A percentile compares a stretch with the other conserved stretches of the same genome.
Conservation (phyloP, 2,329 filamentous ascomycete genomes). For the Emergomyces africanus region DNA sequence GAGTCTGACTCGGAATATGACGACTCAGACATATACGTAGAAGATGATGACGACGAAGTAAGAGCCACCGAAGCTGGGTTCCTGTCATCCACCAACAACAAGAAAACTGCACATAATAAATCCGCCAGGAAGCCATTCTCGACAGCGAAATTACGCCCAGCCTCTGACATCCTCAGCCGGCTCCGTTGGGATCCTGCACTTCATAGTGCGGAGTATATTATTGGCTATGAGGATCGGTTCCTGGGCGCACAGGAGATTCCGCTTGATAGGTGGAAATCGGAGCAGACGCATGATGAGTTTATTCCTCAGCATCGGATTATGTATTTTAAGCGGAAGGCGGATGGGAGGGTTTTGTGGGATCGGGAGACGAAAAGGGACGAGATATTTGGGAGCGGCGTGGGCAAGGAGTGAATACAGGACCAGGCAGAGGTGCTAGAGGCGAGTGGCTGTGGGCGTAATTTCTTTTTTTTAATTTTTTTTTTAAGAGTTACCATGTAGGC, state of each 20-base stretch:
- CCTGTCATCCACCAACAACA: neutral
- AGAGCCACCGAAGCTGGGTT: neutral
- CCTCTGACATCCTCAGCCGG: slow-evolving; percentile 35
- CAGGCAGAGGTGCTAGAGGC: neutral
- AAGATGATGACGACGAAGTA: slow-evolving; percentile 3
- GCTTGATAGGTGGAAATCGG: slow-evolving; percentile 40
- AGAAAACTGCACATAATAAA: neutral
- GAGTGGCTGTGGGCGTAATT: neutral
- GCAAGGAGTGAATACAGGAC: neutral
- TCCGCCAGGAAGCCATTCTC: neutral
- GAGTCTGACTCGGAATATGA: slow-evolving; percentile 7
- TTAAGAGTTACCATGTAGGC: neutral
- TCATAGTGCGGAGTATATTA: slow-evolving; percentile 33
- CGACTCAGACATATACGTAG: slow-evolving; percentile 1
- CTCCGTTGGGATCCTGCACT: slow-evolving; percentile 39
- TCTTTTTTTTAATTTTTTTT: too few species aligned
- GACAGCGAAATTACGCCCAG: slow-evolving; percentile 9
- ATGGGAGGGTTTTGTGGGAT: slow-evolving; percentile 39
- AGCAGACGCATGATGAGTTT: slow-evolving; percentile 43
- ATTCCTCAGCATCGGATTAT: slow-evolving; percentile 43
- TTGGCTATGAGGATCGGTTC: slow-evolving; percentile 44
- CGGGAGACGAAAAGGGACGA: slow-evolving; percentile 34
- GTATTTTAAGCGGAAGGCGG: slow-evolving; percentile 33
- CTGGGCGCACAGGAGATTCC: slow-evolving; percentile 36
- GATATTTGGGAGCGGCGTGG: slow-evolving; percentile 34